Percentiles rank a stretch among this genome's conserved stretches.
Conservation (phyloP, 176 grass and related monocot species). For the Bonia amplexicaulis region DNA sequence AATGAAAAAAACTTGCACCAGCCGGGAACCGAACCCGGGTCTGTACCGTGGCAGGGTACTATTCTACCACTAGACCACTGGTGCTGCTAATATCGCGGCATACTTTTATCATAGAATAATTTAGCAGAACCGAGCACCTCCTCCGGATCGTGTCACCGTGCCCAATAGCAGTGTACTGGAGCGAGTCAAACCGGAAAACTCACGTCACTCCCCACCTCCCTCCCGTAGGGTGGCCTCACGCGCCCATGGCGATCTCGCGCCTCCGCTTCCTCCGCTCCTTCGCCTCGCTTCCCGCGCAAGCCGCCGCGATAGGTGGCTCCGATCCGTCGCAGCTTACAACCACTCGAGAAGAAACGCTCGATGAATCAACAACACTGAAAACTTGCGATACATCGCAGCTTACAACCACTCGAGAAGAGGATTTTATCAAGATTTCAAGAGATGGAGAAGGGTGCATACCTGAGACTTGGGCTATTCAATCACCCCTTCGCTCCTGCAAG, state of each 20-base stretch:
- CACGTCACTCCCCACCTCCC: not conserved
- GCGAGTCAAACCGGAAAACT: not conserved
- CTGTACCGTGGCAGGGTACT: conserved; percentile 83
- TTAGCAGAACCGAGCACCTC: too few relatives aligned
- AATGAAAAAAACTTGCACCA: conserved; percentile 13
- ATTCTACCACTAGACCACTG: conserved; percentile 72
- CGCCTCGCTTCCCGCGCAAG: not conserved
- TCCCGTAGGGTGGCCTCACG: not conserved
- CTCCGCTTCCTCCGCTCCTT: conserved; percentile 16
- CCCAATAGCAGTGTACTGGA: not conserved
- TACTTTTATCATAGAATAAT: too few relatives aligned
- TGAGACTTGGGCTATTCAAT: not conserved
- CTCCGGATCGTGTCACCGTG: not conserved
- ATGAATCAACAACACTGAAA: not conserved
- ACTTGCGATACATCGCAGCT: not conserved
- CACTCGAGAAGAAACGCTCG: too few relatives aligned
- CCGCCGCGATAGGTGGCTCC: conserved; percentile 7
- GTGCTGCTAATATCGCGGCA: not conserved
- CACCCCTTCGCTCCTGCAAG: not conserved
- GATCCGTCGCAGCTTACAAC: conserved; percentile 41
- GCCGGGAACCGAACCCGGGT: conserved; percentile 52
- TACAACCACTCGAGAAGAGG: not conserved
- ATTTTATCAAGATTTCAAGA: not conserved
- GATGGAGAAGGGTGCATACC: not conserved
- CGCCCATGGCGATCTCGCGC: conserved; percentile 44